phyloP scores from a whole-genome alignment of 106 monocot species.

The Dendrobium chrysotoxum region DNA sequence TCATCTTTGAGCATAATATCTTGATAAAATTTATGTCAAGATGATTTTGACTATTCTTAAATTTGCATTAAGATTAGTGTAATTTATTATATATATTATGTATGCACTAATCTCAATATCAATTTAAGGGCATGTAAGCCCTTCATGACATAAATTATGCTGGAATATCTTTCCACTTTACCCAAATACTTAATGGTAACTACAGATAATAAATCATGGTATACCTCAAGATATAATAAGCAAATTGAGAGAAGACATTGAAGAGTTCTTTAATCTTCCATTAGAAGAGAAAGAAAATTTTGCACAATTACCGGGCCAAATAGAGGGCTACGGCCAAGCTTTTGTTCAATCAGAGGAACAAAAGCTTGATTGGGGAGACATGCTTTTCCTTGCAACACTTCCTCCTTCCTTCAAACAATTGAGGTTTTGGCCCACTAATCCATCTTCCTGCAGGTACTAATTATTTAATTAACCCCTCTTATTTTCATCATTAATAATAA shows the following conservation, averaged over 20 bases:
- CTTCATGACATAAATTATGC: too few relatives aligned
- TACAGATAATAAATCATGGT: conserved; percentile 31
- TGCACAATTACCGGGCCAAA: conserved; percentile 7
- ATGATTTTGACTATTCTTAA: too few relatives aligned
- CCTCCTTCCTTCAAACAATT: conserved; percentile 13
- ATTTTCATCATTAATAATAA: too few relatives aligned
- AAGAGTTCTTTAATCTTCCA: conserved; percentile 30
- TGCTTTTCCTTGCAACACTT: conserved; percentile 18
- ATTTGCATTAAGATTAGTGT: too few relatives aligned
- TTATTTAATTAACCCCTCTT: neutral
- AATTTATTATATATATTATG: too few relatives aligned
- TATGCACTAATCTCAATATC: too few relatives aligned
- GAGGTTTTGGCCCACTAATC: conserved; percentile 34
- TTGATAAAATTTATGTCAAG: too few relatives aligned
- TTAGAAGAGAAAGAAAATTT: conserved; percentile 20
- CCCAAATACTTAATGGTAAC: too few relatives aligned
- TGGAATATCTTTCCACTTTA: too few relatives aligned
- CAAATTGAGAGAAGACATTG: conserved; percentile 12
- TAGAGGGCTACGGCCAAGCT: conserved; percentile 36
- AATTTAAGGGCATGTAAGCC: too few relatives aligned
- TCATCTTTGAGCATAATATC: too few relatives aligned
- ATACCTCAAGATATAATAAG: conserved; percentile 13
- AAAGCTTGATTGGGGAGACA: conserved; percentile 44
- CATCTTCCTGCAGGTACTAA: neutral
- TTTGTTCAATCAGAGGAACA: conserved; percentile 31